phyloP scores from a whole-genome alignment of 164 flowering plant species.

The Cinnamomum chago region DNA sequence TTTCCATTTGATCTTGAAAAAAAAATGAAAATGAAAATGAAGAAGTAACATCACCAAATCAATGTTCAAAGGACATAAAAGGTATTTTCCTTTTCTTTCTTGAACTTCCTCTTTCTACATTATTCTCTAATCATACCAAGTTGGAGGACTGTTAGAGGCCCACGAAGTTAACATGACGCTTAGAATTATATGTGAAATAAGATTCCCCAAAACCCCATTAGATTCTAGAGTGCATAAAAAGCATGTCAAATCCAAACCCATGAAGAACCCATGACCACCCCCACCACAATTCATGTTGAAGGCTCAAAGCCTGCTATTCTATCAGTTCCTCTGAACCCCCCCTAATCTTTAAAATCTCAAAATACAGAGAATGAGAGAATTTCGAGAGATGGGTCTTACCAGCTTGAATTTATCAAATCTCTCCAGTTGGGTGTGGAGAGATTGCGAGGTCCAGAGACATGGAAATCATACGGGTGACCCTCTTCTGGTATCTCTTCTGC shows the following conservation, averaged over 20 bases:
- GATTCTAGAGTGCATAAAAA: no score
- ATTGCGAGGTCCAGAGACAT: conserved; percentile 88
- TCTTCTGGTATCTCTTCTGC: conserved; percentile 22
- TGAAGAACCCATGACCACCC: no score
- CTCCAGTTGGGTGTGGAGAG: conserved; percentile 78
- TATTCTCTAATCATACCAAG: not conserved
- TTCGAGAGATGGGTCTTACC: conserved; percentile 33
- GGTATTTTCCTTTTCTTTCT: not conserved
- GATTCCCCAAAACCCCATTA: not conserved
- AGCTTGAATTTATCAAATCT: conserved; percentile 75
- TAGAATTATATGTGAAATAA: no score
- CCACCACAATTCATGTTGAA: no score
- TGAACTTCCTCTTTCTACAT: not conserved
- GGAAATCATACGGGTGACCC: conserved; percentile 73
- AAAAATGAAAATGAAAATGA: not conserved
- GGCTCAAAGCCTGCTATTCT: no score
- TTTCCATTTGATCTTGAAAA: not conserved
- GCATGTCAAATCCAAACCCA: not conserved
- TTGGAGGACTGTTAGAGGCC: not conserved
- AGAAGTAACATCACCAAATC: not conserved
- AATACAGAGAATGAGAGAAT: not conserved
- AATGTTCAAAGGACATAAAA: not conserved
- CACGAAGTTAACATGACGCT: not conserved
- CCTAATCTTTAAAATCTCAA: not conserved
- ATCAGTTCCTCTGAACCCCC: not conserved